These are phyloP conservation scores for Hypoxylon trugodes DNA, from an alignment of 495 filamentous ascomycete genomes.

Conservation along the genomic window DNA sequence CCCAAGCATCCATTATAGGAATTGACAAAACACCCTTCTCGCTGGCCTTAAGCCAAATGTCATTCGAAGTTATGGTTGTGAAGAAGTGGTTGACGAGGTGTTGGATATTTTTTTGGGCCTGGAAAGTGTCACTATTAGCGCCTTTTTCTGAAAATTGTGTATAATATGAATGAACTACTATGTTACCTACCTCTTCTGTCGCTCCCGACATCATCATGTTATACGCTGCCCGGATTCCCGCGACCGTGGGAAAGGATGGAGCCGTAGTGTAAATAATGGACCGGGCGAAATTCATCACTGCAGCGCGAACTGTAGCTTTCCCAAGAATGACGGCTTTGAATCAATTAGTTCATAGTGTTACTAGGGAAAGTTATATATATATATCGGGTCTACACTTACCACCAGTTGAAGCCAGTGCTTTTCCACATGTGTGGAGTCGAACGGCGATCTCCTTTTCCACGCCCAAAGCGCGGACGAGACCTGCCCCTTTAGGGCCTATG, in stretches of 20 bases:
- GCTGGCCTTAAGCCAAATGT: constrained; percentile 42
- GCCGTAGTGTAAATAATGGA: constrained; percentile 60
- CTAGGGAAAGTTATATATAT: background rate
- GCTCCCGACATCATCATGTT: constrained; percentile 52
- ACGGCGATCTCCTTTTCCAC: constrained; percentile 66
- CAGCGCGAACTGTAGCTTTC: constrained; percentile 40
- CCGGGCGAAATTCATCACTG: constrained; percentile 56
- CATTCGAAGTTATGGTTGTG: constrained; percentile 40
- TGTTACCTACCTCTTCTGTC: constrained; percentile 48
- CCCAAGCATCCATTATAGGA: constrained; percentile 22
- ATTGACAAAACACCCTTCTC: constrained; percentile 43
- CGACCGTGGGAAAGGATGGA: constrained; percentile 58
- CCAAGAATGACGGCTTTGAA: constrained; percentile 47
- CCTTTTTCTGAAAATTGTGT: background rate
- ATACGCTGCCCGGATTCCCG: constrained; percentile 57
- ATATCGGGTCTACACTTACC: constrained; percentile 52
- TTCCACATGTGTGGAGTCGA: constrained; percentile 63
- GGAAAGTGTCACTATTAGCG: background rate
- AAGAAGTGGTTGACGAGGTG: constrained; percentile 51
- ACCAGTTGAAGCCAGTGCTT: constrained; percentile 67
- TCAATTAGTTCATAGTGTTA: too few relatives aligned
- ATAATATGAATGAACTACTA: background rate
- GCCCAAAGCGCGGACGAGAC: constrained; percentile 65
- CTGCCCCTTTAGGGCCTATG: constrained; percentile 62
- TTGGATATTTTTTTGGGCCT: constrained; percentile 54